Evolutionary conservation across 2,329 filamentous ascomycete genomes (phyloP).

Genomic region (Talaromyces sp.): DNA sequence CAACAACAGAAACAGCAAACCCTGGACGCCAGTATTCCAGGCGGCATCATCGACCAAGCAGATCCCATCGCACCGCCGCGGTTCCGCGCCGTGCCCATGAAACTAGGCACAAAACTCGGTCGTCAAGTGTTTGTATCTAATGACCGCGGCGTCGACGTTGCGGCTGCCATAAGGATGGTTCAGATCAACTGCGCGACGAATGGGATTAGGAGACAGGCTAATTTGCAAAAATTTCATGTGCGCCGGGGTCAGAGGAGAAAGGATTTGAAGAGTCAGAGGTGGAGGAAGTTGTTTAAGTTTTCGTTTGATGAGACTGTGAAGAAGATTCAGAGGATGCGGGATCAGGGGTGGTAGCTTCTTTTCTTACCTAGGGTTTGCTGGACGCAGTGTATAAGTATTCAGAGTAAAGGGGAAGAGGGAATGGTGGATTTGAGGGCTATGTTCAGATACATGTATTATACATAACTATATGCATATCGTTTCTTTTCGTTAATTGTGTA

Average conservation of each 20-base stretch:
- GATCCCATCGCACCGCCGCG: background rate
- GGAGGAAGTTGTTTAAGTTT: constrained; percentile 42
- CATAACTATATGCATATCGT: constrained; percentile 4
- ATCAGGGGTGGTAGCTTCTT: constrained; percentile 41
- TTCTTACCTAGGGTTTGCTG: background rate
- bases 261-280: constrained; percentile 34
- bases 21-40: background rate
- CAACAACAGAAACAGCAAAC: background rate
- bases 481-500: background rate
- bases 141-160: constrained; percentile 29
- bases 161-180: constrained; percentile 25
- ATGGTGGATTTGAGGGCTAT: background rate
- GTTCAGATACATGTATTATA: constrained; percentile 9
- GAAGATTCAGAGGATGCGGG: constrained; percentile 41
- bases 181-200: constrained; percentile 27
- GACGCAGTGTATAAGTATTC: background rate
- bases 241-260: constrained; percentile 40
- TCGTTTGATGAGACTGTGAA: constrained; percentile 40
- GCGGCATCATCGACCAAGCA: background rate
- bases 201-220: constrained; percentile 27
- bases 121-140: constrained; percentile 33
- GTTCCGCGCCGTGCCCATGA: constrained; percentile 16
- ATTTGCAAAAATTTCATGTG: constrained; percentile 38
- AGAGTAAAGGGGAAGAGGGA: too few species aligned
- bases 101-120: constrained; percentile 35